A percentile compares a stretch with the other conserved stretches of the same genome.
Evolutionary conservation across 1,284 basidiomycete genomes (phyloP).

Genomic region (Xerocomus amazonicus): DNA sequence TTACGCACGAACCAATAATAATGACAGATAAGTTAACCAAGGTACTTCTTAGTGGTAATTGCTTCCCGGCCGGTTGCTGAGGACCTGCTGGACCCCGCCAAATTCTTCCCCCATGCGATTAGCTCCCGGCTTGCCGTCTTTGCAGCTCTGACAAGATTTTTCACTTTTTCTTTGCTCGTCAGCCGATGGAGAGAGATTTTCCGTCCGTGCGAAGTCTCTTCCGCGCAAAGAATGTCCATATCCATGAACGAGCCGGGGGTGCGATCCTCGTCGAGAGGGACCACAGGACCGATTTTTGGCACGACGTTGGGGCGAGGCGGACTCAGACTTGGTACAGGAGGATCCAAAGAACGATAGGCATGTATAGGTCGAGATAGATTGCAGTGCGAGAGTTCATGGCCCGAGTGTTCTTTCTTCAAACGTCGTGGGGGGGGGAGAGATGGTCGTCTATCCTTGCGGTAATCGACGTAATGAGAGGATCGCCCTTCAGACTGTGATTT

Average conservation of each 20-base stretch:
- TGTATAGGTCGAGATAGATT: background rate
- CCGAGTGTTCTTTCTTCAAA: conserved; percentile 18
- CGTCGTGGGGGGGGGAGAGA: conserved; percentile 19
- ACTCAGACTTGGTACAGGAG: conserved; percentile 3
- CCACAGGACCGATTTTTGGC: background rate
- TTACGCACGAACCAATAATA: conserved; percentile 11
- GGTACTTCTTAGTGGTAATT: background rate
- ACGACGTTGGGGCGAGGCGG: background rate
- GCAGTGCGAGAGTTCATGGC: background rate
- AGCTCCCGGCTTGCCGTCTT: conserved; percentile 28
- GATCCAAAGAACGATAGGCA: conserved; percentile 5
- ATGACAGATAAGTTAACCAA: conserved; percentile 12
- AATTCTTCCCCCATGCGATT: conserved; percentile 30
- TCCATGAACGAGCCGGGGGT: conserved; percentile 32
- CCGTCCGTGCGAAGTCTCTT: conserved; percentile 8
- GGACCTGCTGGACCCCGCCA: conserved; percentile 20
- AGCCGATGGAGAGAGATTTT: conserved; percentile 12
- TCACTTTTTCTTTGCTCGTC: conserved; percentile 18
- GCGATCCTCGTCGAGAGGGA: conserved; percentile 3
- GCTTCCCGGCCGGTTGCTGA: background rate
- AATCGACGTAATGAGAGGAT: background rate
- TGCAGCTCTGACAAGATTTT: conserved; percentile 19
- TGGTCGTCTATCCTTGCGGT: conserved; percentile 15
- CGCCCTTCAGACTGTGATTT: conserved; percentile 27
- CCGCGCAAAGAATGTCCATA: conserved; percentile 26